These are phyloP conservation scores for Diaporthe sp. DNA, from an alignment of 2,329 filamentous ascomycete species.

Conservation along the genomic window DNA sequence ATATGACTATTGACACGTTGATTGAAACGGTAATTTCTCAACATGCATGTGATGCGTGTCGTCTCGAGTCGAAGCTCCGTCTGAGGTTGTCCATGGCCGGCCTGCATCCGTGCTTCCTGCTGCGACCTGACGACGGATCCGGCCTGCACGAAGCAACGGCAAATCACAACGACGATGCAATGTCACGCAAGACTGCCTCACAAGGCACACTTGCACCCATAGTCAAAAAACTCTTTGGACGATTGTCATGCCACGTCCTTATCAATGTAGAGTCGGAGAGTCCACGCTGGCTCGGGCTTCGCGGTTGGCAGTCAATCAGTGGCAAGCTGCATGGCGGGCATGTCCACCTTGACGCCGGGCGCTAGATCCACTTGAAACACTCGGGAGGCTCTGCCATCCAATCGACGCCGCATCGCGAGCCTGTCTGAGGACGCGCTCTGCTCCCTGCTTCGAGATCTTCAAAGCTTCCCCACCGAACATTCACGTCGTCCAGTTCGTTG, in stretches of 20 bases:
- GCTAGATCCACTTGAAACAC: slow-evolving; percentile 46
- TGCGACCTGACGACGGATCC: background rate
- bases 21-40: slow-evolving; percentile 8
- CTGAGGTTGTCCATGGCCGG: slow-evolving; percentile 22
- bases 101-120: slow-evolving; percentile 13
- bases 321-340: slow-evolving; percentile 37
- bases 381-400: slow-evolving; percentile 43
- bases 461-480: slow-evolving; percentile 30
- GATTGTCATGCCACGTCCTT: slow-evolving; percentile 8
- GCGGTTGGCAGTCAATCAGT: background rate
- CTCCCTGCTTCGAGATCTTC: slow-evolving; percentile 35
- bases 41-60: slow-evolving; percentile 9
- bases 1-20: slow-evolving; percentile 26
- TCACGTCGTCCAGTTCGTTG: slow-evolving; percentile 28
- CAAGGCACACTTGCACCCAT: background rate
- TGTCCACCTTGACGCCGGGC: slow-evolving; percentile 39
- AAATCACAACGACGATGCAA: background rate
- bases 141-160: slow-evolving; percentile 6
- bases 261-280: background rate
- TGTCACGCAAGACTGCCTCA: background rate
- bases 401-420: slow-evolving; percentile 41
- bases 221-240: background rate
- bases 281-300: background rate
- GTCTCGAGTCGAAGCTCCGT: slow-evolving; percentile 28
- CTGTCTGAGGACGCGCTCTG: slow-evolving; percentile 42